Evolutionary conservation across 371 early-diverging fungal species (phyloP).

Genomic region (Mucor lusitanicus): DNA sequence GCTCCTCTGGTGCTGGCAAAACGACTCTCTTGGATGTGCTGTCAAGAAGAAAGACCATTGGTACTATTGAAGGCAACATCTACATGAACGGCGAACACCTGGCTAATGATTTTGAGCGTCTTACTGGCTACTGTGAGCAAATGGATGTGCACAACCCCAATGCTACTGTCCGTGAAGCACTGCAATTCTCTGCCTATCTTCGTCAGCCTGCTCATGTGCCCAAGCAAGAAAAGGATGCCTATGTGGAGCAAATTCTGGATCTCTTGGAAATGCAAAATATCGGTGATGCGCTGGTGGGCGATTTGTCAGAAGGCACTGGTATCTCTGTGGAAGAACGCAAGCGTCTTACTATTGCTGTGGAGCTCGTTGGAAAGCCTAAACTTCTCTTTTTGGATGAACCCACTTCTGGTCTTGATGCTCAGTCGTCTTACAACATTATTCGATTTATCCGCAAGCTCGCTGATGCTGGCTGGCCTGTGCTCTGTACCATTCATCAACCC

Average conservation of each 20-base stretch:
- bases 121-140: slow-evolving; percentile 85
- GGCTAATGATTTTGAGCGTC: slow-evolving; percentile 63
- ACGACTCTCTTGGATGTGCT: slow-evolving; percentile 85
- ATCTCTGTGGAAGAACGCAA: slow-evolving; percentile 69
- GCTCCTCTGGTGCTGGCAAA: slow-evolving; percentile 90
- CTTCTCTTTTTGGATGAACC: slow-evolving; percentile 88
- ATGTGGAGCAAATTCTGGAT: slow-evolving; percentile 69
- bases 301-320: slow-evolving; percentile 56
- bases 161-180: slow-evolving; percentile 67
- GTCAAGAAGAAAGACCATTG: slow-evolving; percentile 80
- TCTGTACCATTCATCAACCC: slow-evolving; percentile 90
- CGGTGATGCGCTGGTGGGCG: slow-evolving; percentile 63
- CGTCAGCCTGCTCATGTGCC: slow-evolving; percentile 65
- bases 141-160: slow-evolving; percentile 76
- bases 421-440: too few relatives aligned
- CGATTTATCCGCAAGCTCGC: too few relatives aligned
- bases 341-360: slow-evolving; percentile 67
- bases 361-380: slow-evolving; percentile 76
- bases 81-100: slow-evolving; percentile 61
- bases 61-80: slow-evolving; percentile 71
- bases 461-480: too few relatives aligned
- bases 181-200: slow-evolving; percentile 72
- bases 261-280: slow-evolving; percentile 66
- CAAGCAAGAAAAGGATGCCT: too few relatives aligned
- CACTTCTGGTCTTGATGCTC: slow-evolving; percentile 80